Evolutionary conservation across 2,329 filamentous ascomycete species (phyloP).

Genomic region (Arthroderma sp.): DNA sequence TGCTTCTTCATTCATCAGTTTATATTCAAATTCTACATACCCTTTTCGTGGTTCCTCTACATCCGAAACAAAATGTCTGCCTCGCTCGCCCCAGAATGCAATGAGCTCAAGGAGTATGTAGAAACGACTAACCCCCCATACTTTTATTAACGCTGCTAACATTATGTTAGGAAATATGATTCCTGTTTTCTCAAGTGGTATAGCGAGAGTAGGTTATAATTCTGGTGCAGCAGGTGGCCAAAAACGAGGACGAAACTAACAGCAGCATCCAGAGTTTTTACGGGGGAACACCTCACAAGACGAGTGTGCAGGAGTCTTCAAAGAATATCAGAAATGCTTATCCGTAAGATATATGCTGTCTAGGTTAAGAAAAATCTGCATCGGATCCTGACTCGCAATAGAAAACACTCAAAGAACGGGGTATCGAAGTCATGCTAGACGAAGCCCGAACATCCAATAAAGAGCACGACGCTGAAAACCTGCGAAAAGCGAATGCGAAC

Average conservation of each 20-base stretch:
- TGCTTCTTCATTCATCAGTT: no score
- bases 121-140: neutral
- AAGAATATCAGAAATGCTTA: conserved; percentile 76
- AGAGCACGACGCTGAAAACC: conserved; percentile 56
- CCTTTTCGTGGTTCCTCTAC: no score
- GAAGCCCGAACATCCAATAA: conserved; percentile 81
- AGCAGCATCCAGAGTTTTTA: conserved; percentile 59
- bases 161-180: conserved; percentile 65
- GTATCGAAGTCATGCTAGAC: conserved; percentile 84
- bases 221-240: neutral
- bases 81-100: conserved; percentile 87
- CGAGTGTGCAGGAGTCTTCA: conserved; percentile 77
- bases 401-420: conserved; percentile 74
- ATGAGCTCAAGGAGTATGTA: conserved; percentile 82
- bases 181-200: conserved; percentile 99
- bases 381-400: conserved; percentile 25
- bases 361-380: no score
- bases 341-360: conserved; percentile 43
- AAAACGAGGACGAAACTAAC: conserved; percentile 7
- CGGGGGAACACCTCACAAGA: conserved; percentile 69
- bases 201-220: conserved; percentile 65
- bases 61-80: conserved; percentile 57
- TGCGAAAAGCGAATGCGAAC: neutral
- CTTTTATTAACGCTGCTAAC: conserved; percentile 3
- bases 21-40: no score